These are phyloP conservation scores for Graphilbum sp. DNA, from an alignment of 2,329 filamentous ascomycete species.

Conservation along the genomic window DNA sequence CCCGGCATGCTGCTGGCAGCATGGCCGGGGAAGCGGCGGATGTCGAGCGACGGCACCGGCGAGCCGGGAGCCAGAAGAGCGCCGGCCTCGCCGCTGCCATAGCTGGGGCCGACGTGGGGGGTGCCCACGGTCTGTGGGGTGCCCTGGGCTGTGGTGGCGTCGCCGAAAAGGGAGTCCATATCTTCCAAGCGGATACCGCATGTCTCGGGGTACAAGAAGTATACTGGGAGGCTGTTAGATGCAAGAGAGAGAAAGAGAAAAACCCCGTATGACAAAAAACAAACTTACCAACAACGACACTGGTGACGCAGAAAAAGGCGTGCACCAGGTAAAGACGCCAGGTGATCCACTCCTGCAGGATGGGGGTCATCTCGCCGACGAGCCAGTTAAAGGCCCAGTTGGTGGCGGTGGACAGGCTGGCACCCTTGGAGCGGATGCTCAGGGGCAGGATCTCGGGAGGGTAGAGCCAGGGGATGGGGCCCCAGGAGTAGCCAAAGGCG, in stretches of 20 bases:
- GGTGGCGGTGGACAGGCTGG: constrained; percentile 84
- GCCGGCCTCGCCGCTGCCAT: constrained; percentile 49
- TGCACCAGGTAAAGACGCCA: constrained; percentile 93
- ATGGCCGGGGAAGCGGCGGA: constrained; percentile 37
- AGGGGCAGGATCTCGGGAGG: constrained; percentile 95
- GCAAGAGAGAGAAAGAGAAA: constrained; percentile 59
- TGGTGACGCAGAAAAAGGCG: constrained; percentile 89
- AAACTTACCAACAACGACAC: constrained; percentile 83
- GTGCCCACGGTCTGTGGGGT: constrained; percentile 69
- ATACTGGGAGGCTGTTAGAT: constrained; percentile 42
- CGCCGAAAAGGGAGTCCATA: constrained; percentile 89
- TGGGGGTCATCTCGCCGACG: constrained; percentile 86
- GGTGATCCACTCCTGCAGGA: constrained; percentile 78
- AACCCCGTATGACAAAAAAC: no score
- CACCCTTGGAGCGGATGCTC: constrained; percentile 92
- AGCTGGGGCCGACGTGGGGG: constrained; percentile 43
- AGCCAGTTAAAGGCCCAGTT: constrained; percentile 99
- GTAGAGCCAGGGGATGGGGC: constrained; percentile 94
- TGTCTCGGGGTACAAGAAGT: constrained; percentile 94
- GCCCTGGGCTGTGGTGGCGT: constrained; percentile 65
- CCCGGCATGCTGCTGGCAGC: constrained; percentile 59
- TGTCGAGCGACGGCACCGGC: constrained; percentile 62
- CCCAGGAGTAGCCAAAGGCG: constrained; percentile 88
- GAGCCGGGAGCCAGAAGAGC: constrained; percentile 65
- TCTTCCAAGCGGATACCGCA: constrained; percentile 90